Conservation (phyloP, 176 grass and related monocot genomes). For the Oryza coarctata region DNA sequence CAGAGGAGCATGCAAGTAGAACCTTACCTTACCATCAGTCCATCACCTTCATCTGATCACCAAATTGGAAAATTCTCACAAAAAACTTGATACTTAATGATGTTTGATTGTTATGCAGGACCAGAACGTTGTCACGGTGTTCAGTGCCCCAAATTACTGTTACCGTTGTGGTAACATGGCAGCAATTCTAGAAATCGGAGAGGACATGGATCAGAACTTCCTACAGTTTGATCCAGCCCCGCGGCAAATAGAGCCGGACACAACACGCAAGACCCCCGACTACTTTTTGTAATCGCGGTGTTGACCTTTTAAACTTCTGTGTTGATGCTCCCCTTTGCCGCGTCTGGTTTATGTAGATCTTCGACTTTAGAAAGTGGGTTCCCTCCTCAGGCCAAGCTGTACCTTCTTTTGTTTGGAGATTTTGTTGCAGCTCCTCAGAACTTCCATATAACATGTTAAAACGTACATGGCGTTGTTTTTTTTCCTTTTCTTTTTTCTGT, state of each 20-base stretch:
- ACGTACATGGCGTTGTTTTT: conserved; percentile 36
- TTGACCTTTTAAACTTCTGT: conserved; percentile 6
- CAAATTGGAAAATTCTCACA: neutral
- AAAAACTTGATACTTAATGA: conserved; percentile 1
- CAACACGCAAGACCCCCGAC: conserved; percentile 68
- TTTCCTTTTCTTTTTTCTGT: conserved; percentile 7
- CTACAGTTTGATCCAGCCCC: conserved; percentile 74
- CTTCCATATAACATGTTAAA: conserved; percentile 44
- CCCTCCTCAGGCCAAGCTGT: conserved; percentile 38
- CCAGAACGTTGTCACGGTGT: conserved; percentile 71
- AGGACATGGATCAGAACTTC: conserved; percentile 79
- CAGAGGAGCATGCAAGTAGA: neutral
- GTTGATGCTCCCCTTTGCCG: neutral
- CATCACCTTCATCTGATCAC: neutral
- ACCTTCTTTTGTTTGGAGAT: conserved; percentile 54
- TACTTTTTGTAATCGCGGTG: conserved; percentile 61
- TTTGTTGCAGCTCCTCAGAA: conserved; percentile 61
- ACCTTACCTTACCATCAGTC: neutral
- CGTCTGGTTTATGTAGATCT: conserved; percentile 47
- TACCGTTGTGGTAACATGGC: conserved; percentile 75
- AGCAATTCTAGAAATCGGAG: conserved; percentile 69
- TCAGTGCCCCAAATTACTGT: conserved; percentile 80
- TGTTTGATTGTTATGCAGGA: conserved; percentile 48
- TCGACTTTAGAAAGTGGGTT: conserved; percentile 41
- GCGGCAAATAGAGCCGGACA: conserved; percentile 58